Evolutionary conservation across 2,329 filamentous ascomycete species (phyloP).

Genomic region (Colletotrichum sp.): DNA sequence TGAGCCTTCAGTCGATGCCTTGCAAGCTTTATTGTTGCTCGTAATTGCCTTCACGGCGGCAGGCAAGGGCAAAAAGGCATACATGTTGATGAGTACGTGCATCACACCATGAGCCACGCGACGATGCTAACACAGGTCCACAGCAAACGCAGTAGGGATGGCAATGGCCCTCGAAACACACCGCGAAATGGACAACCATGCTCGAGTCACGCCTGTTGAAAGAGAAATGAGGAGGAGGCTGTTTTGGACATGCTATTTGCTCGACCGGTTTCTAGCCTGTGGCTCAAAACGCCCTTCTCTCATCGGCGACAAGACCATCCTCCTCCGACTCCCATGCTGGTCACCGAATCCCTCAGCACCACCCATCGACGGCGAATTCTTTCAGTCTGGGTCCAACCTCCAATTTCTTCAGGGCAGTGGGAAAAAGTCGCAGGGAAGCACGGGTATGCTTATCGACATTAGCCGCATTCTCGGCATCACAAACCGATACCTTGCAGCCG

Average conservation of each 20-base stretch:
- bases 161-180: constrained; percentile 82
- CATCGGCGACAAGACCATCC: constrained; percentile 77
- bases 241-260: constrained; percentile 88
- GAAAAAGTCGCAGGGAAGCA: constrained; percentile 76
- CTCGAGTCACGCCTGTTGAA: constrained; percentile 69
- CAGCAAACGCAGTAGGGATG: constrained; percentile 82
- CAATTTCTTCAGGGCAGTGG: constrained; percentile 73
- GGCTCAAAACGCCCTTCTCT: constrained; percentile 84
- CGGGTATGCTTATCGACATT: constrained; percentile 84
- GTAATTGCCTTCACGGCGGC: constrained; percentile 77
- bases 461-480: constrained; percentile 82
- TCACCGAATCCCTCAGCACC: constrained; percentile 64
- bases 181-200: constrained; percentile 71
- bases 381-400: constrained; percentile 78
- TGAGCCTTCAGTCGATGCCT: constrained; percentile 78
- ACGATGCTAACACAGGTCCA: neutral
- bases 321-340: constrained; percentile 79
- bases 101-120: neutral
- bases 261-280: constrained; percentile 83
- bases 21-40: constrained; percentile 79
- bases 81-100: constrained; percentile 80
- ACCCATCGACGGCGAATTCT: constrained; percentile 78
- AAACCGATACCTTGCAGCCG: constrained; percentile 82
- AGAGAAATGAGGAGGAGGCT: constrained; percentile 79
- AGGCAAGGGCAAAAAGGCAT: constrained; percentile 83